phyloP scores from a whole-genome alignment of 805 yeast species.

The Yarrowia deformans region DNA sequence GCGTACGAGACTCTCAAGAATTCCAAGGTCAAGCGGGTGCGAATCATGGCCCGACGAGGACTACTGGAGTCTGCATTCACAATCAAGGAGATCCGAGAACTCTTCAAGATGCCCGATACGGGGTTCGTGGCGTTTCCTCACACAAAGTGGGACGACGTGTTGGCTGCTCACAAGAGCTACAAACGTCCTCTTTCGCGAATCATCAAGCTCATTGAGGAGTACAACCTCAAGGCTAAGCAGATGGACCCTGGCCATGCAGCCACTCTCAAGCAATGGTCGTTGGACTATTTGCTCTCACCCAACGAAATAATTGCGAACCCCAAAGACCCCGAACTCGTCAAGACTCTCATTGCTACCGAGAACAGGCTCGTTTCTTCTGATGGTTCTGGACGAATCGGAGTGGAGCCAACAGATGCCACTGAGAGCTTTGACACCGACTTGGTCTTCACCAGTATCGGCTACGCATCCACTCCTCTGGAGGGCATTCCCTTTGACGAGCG shows the following conservation, averaged over 20 bases:
- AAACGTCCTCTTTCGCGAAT: constrained; percentile 35
- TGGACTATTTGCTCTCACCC: constrained; percentile 77
- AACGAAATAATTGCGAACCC: constrained; percentile 54
- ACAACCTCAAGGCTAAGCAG: constrained; percentile 38
- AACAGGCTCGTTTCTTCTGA: constrained; percentile 55
- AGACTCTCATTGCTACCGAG: constrained; percentile 58
- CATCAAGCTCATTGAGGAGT: constrained; percentile 45
- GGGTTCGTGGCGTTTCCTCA: constrained; percentile 11
- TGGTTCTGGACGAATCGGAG: constrained; percentile 51
- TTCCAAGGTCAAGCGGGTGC: constrained; percentile 67
- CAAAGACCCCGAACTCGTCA: constrained; percentile 52
- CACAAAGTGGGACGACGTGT: constrained; percentile 28
- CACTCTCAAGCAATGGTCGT: constrained; percentile 60
- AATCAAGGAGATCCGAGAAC: constrained; percentile 88
- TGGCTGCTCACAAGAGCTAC: constrained; percentile 35
- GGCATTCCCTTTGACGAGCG: constrained; percentile 58
- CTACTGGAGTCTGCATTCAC: constrained; percentile 83
- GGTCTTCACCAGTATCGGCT: constrained; percentile 84
- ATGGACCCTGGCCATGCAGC: constrained; percentile 6
- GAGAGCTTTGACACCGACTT: constrained; percentile 59
- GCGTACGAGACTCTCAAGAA: constrained; percentile 63
- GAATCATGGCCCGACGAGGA: constrained; percentile 86
- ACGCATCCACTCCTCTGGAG: constrained; percentile 67
- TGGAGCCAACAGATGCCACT: constrained; percentile 35
- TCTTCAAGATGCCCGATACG: constrained; percentile 56